Conservation (phyloP, 23 red algal species). For the Agarophyton chilense region DNA sequence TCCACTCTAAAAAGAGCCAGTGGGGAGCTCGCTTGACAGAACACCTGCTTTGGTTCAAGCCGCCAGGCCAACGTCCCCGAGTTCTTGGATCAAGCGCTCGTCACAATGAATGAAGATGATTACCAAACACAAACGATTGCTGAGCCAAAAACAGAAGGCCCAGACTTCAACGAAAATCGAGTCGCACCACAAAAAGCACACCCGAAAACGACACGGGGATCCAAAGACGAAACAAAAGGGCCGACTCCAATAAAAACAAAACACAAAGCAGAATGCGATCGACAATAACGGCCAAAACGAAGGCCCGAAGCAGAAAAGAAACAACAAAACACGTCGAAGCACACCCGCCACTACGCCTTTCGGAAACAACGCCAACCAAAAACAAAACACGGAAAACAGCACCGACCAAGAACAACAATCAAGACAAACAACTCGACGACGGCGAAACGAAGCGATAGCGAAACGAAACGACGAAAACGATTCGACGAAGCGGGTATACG, state of each 20-base stretch:
- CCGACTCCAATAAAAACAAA: neutral
- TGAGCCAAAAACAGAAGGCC: neutral
- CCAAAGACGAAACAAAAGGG: neutral
- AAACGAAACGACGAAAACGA: neutral
- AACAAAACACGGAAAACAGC: neutral
- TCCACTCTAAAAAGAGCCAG: neutral
- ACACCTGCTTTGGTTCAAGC: neutral
- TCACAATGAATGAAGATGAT: neutral
- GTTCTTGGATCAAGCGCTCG: slow-evolving; percentile 17
- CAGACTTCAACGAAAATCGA: neutral
- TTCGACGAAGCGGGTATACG: neutral
- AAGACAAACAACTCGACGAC: neutral
- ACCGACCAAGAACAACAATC: neutral
- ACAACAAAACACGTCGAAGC: neutral
- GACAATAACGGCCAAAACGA: neutral
- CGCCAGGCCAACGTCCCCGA: slow-evolving; percentile 6
- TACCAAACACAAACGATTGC: neutral
- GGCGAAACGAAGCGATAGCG: too few species aligned
- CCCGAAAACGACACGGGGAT: neutral
- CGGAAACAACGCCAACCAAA: slow-evolving; percentile 12
- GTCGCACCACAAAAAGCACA: neutral
- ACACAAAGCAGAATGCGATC: neutral
- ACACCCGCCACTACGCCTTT: neutral
- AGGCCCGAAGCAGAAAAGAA: neutral
- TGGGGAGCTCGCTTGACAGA: neutral